Conservation (phyloP, 768 basidiomycete genomes). For the Kwoniella newhampshirensis region DNA sequence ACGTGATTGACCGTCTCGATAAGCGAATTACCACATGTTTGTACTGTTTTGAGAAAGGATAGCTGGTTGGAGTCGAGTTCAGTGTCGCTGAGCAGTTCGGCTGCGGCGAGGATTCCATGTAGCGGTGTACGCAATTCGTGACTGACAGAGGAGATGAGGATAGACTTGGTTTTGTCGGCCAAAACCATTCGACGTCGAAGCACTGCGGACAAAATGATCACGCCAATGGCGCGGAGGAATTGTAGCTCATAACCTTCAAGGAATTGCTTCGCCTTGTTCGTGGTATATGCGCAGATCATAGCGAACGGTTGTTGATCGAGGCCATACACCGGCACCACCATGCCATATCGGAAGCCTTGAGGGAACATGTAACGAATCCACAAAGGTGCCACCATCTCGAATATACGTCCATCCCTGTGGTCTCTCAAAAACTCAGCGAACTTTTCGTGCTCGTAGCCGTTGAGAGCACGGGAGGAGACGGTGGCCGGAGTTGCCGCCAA, state of each 20-base stretch:
- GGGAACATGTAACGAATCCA: constrained; percentile 81
- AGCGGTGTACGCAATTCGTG: constrained; percentile 65
- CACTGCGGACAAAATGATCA: constrained; percentile 89
- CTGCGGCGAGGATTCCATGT: constrained; percentile 89
- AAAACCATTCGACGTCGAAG: constrained; percentile 88
- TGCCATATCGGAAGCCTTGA: constrained; percentile 75
- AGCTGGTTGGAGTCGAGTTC: constrained; percentile 73
- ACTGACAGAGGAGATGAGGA: constrained; percentile 40
- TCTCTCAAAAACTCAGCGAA: constrained; percentile 75
- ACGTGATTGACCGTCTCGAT: constrained; percentile 98
- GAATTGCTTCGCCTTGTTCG: constrained; percentile 75
- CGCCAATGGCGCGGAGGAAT: constrained; percentile 86
- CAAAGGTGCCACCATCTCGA: constrained; percentile 80
- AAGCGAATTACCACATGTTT: constrained; percentile 90
- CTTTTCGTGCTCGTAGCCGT: constrained; percentile 69
- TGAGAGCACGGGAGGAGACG: constrained; percentile 57
- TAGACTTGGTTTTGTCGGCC: constrained; percentile 81
- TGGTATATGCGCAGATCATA: constrained; percentile 81
- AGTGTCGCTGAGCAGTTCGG: constrained; percentile 84
- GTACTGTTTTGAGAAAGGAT: constrained; percentile 87
- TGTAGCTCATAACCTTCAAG: constrained; percentile 64
- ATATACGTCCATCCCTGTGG: constrained; percentile 80
- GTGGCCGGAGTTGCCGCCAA: constrained; percentile 36
- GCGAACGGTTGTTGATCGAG: constrained; percentile 90
- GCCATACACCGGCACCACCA: constrained; percentile 90